A percentile compares a stretch with the other conserved stretches of the same genome.
These are phyloP conservation scores for Amaranthus hypochondriacus DNA, from an alignment of 148 eudicot genomes.

Conservation along the genomic window DNA sequence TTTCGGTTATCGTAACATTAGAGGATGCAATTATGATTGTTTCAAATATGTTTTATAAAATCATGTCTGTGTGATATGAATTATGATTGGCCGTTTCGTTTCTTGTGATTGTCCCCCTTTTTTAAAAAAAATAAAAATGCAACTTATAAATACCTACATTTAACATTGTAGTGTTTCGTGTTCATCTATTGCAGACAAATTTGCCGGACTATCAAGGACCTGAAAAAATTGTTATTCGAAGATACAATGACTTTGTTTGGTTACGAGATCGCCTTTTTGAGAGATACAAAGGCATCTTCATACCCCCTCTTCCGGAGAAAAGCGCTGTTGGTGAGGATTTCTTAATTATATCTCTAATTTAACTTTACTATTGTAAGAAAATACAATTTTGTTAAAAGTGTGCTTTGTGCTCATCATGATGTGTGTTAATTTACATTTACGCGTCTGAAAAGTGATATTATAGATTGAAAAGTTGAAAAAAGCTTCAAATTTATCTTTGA, in stretches of 20 bases:
- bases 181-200: slow-evolving; percentile 63
- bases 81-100: not conserved
- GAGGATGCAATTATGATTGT: not conserved
- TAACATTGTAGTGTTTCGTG: slow-evolving; percentile 4
- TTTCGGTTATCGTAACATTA: not conserved
- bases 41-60: not conserved
- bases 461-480: not conserved
- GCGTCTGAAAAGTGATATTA: not conserved
- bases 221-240: slow-evolving; percentile 92
- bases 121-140: not conserved
- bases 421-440: not conserved
- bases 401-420: not conserved
- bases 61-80: not conserved
- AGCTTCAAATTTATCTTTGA: not conserved
- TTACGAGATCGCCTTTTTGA: slow-evolving; percentile 92
- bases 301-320: slow-evolving; percentile 99
- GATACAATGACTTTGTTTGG: slow-evolving; percentile 96
- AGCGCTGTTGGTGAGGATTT: slow-evolving; percentile 79
- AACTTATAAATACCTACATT: not conserved
- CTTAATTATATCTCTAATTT: not conserved
- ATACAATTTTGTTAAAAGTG: not conserved
- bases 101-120: not conserved
- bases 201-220: slow-evolving; percentile 85
- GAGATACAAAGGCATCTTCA: slow-evolving; percentile 87
- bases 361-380: not conserved